Evolutionary conservation across 345 rosid genomes (phyloP).

Genomic region (Triadica sebifera): DNA sequence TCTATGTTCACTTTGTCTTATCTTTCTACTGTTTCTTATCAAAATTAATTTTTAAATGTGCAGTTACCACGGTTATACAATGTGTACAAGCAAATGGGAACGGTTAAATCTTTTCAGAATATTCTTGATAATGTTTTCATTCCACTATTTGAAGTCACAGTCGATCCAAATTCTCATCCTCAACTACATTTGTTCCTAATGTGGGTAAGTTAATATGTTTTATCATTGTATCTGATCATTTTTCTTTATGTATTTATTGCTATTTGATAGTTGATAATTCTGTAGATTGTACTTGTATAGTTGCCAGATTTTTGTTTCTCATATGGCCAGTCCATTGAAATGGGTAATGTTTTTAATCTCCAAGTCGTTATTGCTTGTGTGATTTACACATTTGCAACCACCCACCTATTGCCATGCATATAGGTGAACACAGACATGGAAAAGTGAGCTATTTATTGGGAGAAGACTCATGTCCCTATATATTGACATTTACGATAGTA

Average conservation of each 20-base stretch:
- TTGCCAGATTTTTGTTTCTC: not conserved
- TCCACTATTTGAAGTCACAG: conserved; percentile 50
- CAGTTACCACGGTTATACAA: conserved; percentile 55
- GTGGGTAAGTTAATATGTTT: conserved; percentile 28
- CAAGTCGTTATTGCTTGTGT: not conserved
- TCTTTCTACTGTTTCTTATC: not conserved
- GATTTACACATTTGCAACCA: not conserved
- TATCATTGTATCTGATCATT: not conserved
- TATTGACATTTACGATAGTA: not conserved
- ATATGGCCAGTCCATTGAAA: not conserved
- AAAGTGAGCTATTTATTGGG: not conserved
- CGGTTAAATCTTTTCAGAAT: conserved; percentile 51
- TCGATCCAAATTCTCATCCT: conserved; percentile 57
- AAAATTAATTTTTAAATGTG: conserved; percentile 13
- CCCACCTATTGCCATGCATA: not conserved
- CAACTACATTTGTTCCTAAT: conserved; percentile 46
- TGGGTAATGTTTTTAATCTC: not conserved
- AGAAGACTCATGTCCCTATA: not conserved
- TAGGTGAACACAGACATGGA: not conserved
- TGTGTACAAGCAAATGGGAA: conserved; percentile 52
- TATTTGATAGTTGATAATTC: not conserved
- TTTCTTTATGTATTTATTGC: not conserved
- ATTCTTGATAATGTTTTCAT: conserved; percentile 52
- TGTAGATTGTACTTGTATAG: not conserved
- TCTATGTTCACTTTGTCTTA: not conserved